Base-by-base conservation (phyloP, 2,329 filamentous ascomycete species). In the Chalaropsis ovoidea region DNA sequence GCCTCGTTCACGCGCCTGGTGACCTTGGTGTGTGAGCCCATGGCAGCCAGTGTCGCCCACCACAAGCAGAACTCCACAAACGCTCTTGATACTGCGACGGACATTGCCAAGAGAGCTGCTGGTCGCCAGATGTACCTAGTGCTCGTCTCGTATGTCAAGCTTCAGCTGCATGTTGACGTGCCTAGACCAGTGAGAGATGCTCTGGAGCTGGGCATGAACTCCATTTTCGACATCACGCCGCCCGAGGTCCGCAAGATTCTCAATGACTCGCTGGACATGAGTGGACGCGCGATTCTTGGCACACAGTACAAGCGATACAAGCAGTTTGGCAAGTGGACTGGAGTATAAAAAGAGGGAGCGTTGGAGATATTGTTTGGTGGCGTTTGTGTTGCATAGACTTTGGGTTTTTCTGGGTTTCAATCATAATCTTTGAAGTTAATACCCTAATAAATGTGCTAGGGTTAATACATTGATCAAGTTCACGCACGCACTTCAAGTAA, bases 281-380 rank as follows among this genome's bases (percentile, higher is more conserved):
- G 80, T 69, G 84, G 83, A 6, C 76, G 84, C 68, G 83, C 81
- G 0, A 79, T 87, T 35, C 78, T 86, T 72, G 77, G 77, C 69
- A 79, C 81, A 67, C 76, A 86, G 76, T 85, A 80, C 68, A 81
- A 79, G 70, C 76, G 80, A 72, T 87, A 84, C 72, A 77, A 77
- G 71, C 82, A 79, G 73, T 86, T 85, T 76, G 83, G 83, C 52
- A 85, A 84, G 76, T 86, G 84, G 83, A 83, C 75, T 63, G 82
- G 82, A 42, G 78, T 84, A 27, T 84, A 77, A 73, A 69, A 63
- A n/a, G 15, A 3, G 45, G 17, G 6, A 8, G n/a, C 5, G 7
- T 35, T 31, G 52, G 13, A 31, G 52, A n/a, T n/a, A 58, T 58
- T n/a, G 2, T 35, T 39, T 19, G 31, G 31, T 19, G 54, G 54